Evolutionary conservation across 2,329 filamentous ascomycete species (phyloP), one percentile per base, ranked within the genome.

Genomic region (Hortaea werneckii): DNA sequence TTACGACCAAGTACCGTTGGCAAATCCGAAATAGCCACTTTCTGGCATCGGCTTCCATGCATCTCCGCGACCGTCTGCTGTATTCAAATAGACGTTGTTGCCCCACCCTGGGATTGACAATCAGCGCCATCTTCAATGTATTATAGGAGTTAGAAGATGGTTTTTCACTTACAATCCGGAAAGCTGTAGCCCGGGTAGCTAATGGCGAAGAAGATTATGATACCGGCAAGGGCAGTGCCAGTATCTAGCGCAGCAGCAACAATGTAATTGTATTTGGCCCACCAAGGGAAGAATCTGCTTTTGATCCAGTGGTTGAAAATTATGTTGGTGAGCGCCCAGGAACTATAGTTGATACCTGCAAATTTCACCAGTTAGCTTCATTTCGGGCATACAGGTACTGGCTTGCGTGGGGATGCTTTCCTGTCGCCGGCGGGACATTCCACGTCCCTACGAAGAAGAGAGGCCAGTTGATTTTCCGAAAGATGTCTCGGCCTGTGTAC

Each of bases 321-420:
- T 13, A 57, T 20, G 29, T 58, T 55, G 20, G 58, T 53, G 9
- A 55, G 30, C 0, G 83, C 85, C 87, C 87, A 94, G 34, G 89
- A 83, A 1, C 81, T 86, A 61, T 92, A 94, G 64, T 94, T 94
- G 52, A 94, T 79, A 0, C 87, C 87, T 0, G 68, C 20, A 20
- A 20, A 20, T 20, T 4, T 20, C 20, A 20, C 20, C 20, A 20
- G 20, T 20, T 4, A 20, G 20, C 20, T 20, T 20, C 20, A 20
- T n/a, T n/a, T n/a, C n/a, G n/a, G n/a, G n/a, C n/a, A n/a, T n/a
- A n/a, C n/a, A n/a, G n/a, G n/a, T n/a, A n/a, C n/a, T n/a, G n/a
- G n/a, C n/a, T n/a, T n/a, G n/a, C n/a, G n/a, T n/a, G n/a, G n/a
- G n/a, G n/a, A n/a, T n/a, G n/a, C n/a, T n/a, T n/a, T n/a, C n/a